Percentiles rank a stretch among this genome's conserved stretches.
These are phyloP conservation scores for Alternaria novae-zelandiae DNA, from an alignment of 2,329 filamentous ascomycete genomes.

Conservation along the genomic window DNA sequence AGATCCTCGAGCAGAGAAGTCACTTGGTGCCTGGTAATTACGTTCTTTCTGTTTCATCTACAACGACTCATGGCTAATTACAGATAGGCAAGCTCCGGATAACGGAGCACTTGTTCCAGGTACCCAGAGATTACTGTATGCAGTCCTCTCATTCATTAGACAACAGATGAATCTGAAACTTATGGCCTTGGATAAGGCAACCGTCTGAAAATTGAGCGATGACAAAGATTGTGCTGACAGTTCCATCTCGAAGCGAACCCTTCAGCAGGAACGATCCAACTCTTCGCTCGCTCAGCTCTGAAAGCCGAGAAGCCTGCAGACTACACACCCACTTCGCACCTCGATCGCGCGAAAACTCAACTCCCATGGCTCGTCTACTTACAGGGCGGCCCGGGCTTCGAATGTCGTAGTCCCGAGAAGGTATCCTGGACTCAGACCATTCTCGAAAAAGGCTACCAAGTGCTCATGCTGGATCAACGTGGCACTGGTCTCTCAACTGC, in stretches of 20 bases:
- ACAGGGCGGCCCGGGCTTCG: slow-evolving; percentile 85
- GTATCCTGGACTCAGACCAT: slow-evolving; percentile 72
- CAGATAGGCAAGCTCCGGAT: slow-evolving; percentile 73
- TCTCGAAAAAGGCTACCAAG: slow-evolving; percentile 81
- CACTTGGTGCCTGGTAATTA: slow-evolving; percentile 53
- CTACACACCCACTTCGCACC: slow-evolving; percentile 55
- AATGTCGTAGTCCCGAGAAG: slow-evolving; percentile 76
- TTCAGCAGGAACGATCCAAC: slow-evolving; percentile 65
- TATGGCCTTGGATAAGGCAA: background rate
- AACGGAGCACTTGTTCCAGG: slow-evolving; percentile 84
- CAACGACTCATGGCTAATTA: background rate
- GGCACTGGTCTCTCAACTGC: slow-evolving; percentile 87
- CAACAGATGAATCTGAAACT: background rate
- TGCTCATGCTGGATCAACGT: slow-evolving; percentile 86
- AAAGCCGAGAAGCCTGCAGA: slow-evolving; percentile 69
- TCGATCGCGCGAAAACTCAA: slow-evolving; percentile 55
- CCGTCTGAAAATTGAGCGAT: background rate
- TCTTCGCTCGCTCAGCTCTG: slow-evolving; percentile 79
- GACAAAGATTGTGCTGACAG: background rate
- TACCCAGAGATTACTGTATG: slow-evolving; percentile 75
- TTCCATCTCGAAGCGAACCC: slow-evolving; percentile 54
- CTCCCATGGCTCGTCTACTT: slow-evolving; percentile 73
- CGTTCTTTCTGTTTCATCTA: background rate
- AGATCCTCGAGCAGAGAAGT: slow-evolving; percentile 55
- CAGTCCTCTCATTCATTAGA: background rate